A percentile compares a stretch with the other conserved stretches of the same genome.
phyloP scores from a whole-genome alignment of 1,139 yeast genomes.

The Debaryomyces sp. region DNA sequence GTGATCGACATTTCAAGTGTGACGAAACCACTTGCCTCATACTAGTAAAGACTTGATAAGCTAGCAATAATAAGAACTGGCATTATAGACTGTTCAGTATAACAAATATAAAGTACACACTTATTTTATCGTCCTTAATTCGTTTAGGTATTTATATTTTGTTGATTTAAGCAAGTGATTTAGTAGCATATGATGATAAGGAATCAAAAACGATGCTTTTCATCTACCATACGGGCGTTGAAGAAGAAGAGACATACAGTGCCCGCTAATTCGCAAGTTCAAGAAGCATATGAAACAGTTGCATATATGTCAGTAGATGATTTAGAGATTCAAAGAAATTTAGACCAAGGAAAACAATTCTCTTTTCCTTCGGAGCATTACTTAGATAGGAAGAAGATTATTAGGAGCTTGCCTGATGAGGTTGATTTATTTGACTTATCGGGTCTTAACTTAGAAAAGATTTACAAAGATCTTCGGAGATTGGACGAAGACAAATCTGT shows the following conservation, averaged over 20 bases:
- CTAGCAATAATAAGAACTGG: not conserved
- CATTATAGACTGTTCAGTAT: not conserved
- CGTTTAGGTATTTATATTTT: not conserved
- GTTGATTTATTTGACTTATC: slow-evolving; percentile 36
- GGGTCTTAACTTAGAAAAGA: slow-evolving; percentile 23
- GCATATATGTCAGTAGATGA: slow-evolving; percentile 46
- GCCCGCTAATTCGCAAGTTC: slow-evolving; percentile 13
- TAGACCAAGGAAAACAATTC: slow-evolving; percentile 41
- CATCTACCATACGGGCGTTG: slow-evolving; percentile 2
- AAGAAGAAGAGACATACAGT: slow-evolving; percentile 8
- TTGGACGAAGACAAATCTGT: slow-evolving; percentile 44
- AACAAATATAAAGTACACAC: not conserved
- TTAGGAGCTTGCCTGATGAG: slow-evolving; percentile 42
- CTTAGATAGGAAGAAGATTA: slow-evolving; percentile 36
- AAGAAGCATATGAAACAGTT: slow-evolving; percentile 31
- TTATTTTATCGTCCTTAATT: not conserved
- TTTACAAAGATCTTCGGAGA: slow-evolving; percentile 35
- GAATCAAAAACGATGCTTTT: slow-evolving; percentile 10
- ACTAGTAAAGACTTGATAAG: not conserved
- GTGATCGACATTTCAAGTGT: not conserved
- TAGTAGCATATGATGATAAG: slow-evolving; percentile 5
- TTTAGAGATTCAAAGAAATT: slow-evolving; percentile 37
- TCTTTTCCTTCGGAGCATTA: slow-evolving; percentile 39
- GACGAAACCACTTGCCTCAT: not conserved
- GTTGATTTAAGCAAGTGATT: not conserved